Base-by-base conservation (phyloP, 495 filamentous ascomycete genomes). In the Penicillium roqueforti region DNA sequence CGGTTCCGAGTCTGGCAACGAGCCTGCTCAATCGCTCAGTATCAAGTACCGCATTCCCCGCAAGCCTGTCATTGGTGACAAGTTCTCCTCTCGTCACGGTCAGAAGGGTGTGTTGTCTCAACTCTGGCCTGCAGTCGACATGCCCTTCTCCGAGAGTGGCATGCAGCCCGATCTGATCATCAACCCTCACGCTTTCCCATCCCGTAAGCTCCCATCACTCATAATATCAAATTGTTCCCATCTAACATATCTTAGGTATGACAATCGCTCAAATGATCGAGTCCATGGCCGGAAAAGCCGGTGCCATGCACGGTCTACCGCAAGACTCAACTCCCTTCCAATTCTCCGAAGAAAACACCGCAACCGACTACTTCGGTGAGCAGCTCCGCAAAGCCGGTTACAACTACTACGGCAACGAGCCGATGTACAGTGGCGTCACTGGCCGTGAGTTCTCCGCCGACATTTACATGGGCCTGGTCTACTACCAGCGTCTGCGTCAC, bases 201-300 rank as follows among this genome's bases (percentile, higher is more conserved):
- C 93, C 51, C 92, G 93, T 71, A 70, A 66, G 75, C 68, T 31
- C 40, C 34, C 22, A 38, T n/a, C 25, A 8, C 18, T 19, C n/a
- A 18, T 41, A 25, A 14, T 6, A 9, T 11, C 11, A 29, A 20
- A 28, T 41, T 7, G 0, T 14, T 26, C 4, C 25, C 8, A 19
- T 39, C 65, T 67, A 53, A 68, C 53, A 31, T 31, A 40, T 41
- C 31, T 8, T 43, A 77, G 75, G 75, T 67, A 98, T 98, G 93
- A 98, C 93, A 22, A 98, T 98, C 68, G 93, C 93, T 68, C 97
- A 97, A 87, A 97, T 98, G 76, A 86, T 98, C 60, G 93, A 98
- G 73, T 96, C 92, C 6, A 81, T 98, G 55, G 93, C 93, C 20
- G 93, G 93, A 29, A 98, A 98, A 74, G 81, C 92, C 16, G 93